Evolutionary conservation across 768 basidiomycete species (phyloP).

Genomic region (Postia placenta): DNA sequence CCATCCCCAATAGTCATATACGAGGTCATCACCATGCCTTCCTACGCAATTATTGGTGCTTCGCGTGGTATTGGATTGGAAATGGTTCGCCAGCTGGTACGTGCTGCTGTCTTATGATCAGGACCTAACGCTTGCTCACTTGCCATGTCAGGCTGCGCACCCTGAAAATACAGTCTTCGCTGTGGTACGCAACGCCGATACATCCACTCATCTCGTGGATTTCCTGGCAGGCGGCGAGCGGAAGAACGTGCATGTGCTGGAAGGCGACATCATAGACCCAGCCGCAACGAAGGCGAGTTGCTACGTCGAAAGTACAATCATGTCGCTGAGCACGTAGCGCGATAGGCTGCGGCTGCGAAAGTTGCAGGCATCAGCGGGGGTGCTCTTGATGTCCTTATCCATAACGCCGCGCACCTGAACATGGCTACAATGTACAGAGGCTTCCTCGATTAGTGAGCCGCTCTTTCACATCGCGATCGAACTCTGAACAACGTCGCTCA

Average conservation of each 20-base stretch:
- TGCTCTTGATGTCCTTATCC: slow-evolving; percentile 25
- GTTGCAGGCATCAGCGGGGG: slow-evolving; percentile 19
- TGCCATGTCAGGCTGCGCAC: slow-evolving; percentile 4
- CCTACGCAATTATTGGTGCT: no score
- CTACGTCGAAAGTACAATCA: not conserved
- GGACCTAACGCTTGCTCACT: slow-evolving; percentile 1
- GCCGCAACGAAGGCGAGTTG: slow-evolving; percentile 23
- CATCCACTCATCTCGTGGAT: slow-evolving; percentile 4
- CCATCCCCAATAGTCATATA: no score
- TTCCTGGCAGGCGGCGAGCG: not conserved
- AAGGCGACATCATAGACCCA: slow-evolving; percentile 30
- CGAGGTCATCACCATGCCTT: no score
- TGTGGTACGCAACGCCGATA: slow-evolving; percentile 13
- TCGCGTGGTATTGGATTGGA: slow-evolving; percentile 13
- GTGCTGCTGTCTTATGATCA: not conserved
- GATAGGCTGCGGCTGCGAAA: slow-evolving; percentile 15
- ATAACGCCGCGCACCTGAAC: slow-evolving; percentile 21
- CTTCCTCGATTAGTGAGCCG: slow-evolving; percentile 20
- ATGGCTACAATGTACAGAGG: slow-evolving; percentile 7
- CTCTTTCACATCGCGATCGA: not conserved
- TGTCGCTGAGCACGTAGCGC: not conserved
- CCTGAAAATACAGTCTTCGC: slow-evolving; percentile 16
- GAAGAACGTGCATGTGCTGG: slow-evolving; percentile 30
- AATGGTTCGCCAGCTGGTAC: slow-evolving; percentile 18
- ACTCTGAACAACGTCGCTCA: not conserved